Conservation (phyloP, 2,329 filamentous ascomycete genomes). For the Coniochaeta sp. region DNA sequence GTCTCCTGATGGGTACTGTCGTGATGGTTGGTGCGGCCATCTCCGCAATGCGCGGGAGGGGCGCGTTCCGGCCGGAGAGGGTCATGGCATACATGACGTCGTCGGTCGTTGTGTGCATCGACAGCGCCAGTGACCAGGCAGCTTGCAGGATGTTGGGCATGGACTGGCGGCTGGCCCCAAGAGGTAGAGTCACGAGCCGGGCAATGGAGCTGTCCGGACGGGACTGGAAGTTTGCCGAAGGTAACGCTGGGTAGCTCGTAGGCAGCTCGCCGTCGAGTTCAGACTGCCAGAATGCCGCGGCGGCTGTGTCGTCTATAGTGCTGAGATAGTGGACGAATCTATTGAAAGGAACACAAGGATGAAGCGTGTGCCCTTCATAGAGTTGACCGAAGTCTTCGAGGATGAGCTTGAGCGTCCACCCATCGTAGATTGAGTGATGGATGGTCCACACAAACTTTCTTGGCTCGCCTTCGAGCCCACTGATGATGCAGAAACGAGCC, state of each 20-base stretch:
- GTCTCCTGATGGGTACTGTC: constrained; percentile 4
- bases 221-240: no score
- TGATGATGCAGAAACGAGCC: no score
- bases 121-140: background rate
- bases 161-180: no score
- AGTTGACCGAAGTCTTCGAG: background rate
- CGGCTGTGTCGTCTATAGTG: no score
- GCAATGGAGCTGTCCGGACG: no score
- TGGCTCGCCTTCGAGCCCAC: no score
- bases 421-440: background rate
- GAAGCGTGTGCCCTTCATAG: background rate
- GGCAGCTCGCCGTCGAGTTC: no score
- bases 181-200: no score
- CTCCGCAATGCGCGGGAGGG: background rate
- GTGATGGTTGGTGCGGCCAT: background rate
- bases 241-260: no score
- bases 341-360: no score
- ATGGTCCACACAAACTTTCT: background rate
- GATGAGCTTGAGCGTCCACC: background rate
- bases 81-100: background rate
- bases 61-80: background rate
- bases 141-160: background rate
- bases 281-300: no score
- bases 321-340: no score
- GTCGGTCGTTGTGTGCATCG: background rate